Evolutionary conservation across 805 yeast species (phyloP), one percentile per base, ranked within the genome.

Genomic region (Metahyphopichia silvanorum): DNA sequence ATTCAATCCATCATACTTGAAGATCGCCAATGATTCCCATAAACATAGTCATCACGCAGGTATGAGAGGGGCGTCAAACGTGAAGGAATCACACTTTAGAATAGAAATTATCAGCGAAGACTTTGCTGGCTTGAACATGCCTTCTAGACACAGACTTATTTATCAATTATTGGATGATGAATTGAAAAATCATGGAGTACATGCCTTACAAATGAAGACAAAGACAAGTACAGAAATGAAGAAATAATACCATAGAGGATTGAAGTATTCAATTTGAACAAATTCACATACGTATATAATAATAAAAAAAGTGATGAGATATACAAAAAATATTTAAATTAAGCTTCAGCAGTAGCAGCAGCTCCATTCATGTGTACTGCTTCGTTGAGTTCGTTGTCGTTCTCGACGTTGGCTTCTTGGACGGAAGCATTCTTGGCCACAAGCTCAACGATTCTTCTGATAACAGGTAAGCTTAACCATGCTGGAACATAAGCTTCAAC

Each of bases 401-500:
- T 41, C 16, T 32, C 23, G 19, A 27, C 38, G 16, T 32, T 40
- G 6, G 55, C 53, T 40, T 80, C 85, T 55, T 79, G 86, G 10
- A 72, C 86, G 15, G 83, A 71, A 12, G 91, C 94, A 53, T 82
- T 83, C 60, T 79, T 82, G 9, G 95, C 86, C 29, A 84, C 91
- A 47, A 93, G 69, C 56, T 89, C 96, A 24, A 89, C 86, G 29
- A 93, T 79, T 60, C 93, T 74, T 66, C 94, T 83, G 22, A 94
- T 81, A 25, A 77, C 81, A 27, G 98, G 98, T 43, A 89, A 77
- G 46, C 82, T 85, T 62, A 93, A 69, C 86, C 94, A 86, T 1
- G 95, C 89, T 24, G 98, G 98, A 41, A 93, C 91, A 53, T 89
- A 93, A 12, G 95, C 88, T 65, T 86, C 87, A 47, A 82, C 81